Evolutionary conservation across 2,329 filamentous ascomycete genomes (phyloP).

Genomic region (Hypoxylon sp.): DNA sequence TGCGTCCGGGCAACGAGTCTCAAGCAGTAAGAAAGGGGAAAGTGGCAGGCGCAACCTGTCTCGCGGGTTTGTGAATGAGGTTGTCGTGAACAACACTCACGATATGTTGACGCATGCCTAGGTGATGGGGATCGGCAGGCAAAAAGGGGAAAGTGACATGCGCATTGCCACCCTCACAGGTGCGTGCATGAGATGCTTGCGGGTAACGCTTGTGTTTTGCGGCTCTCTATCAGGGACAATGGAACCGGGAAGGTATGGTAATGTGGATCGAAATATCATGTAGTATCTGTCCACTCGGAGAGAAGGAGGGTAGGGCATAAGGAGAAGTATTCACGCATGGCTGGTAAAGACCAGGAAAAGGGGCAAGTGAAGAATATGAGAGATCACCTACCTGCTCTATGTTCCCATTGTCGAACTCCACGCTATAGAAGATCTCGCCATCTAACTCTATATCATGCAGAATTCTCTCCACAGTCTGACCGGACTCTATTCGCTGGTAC

Average conservation of each 20-base stretch:
- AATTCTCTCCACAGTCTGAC: constrained; percentile 58
- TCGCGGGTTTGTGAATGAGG: background rate
- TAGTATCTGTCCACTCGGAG: background rate
- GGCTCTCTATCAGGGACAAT: too few species aligned
- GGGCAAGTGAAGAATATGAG: constrained; percentile 41
- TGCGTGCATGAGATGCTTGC: background rate
- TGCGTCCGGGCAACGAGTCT: background rate
- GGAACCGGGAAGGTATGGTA: background rate
- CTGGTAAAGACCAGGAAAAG: background rate
- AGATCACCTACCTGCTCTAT: constrained; percentile 60
- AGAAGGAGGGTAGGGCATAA: background rate
- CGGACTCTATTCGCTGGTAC: constrained; percentile 52
- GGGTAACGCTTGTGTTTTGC: too few species aligned
- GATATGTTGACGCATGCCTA: background rate
- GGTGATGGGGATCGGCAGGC: background rate
- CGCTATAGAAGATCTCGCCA: constrained; percentile 53
- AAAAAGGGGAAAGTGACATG: background rate
- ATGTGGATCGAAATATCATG: background rate
- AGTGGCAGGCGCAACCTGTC: background rate
- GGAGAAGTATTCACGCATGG: background rate
- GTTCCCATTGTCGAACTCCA: constrained; percentile 64
- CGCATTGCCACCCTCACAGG: background rate
- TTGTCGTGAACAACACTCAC: background rate
- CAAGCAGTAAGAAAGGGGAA: background rate
- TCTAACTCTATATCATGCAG: constrained; percentile 51